Evolutionary conservation across 2,329 filamentous ascomycete species (phyloP), one percentile per base, ranked within the genome.

Genomic region (Malbranchea zuffiana): DNA sequence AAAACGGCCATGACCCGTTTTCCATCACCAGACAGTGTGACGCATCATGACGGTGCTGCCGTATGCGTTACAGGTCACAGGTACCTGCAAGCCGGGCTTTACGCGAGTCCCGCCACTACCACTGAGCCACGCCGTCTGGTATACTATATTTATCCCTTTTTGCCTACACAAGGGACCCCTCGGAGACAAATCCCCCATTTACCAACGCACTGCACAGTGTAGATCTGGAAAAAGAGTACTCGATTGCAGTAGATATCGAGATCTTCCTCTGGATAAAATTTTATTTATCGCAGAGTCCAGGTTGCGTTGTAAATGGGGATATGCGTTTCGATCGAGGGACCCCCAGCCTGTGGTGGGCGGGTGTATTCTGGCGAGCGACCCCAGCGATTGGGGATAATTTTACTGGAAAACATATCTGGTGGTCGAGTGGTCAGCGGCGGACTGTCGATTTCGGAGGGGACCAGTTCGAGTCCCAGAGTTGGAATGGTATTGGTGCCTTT

Each of bases 1-100:
- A 38, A 32, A 16, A 20, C 29, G 11, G 21, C 3, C 35, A 25
- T 25, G 37, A 24, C 8, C 24, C 29, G 30, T 39, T 39, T 33
- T 18, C 23, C 13, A 19, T 18, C 11, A 3, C 5, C 21, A 15
- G 19, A 23, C 28, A 21, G 27, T 34, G 15, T 37, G 8, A n/a
- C 23, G 23, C 31, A 21, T 24, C 36, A 4, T 27, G 11, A 16
- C 8, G 11, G 36, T 10, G 16, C 36, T 13, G 30, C 36, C 36
- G 16, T 33, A 15, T 16, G 36, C 36, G 36, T 33, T 33, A 34
- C 37, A 26, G 15, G 2, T 13, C 26, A 32, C 35, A 23, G 13
- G 19, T 27, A 26, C 26, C 24, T 29, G 37, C 29, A 39, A 39
- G 30, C 36, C 25, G 30, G 29, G 3, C 8, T 25, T 27, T 16